Base-by-base conservation (phyloP, 2,329 filamentous ascomycete species). In the Aspergillus ochraceus region DNA sequence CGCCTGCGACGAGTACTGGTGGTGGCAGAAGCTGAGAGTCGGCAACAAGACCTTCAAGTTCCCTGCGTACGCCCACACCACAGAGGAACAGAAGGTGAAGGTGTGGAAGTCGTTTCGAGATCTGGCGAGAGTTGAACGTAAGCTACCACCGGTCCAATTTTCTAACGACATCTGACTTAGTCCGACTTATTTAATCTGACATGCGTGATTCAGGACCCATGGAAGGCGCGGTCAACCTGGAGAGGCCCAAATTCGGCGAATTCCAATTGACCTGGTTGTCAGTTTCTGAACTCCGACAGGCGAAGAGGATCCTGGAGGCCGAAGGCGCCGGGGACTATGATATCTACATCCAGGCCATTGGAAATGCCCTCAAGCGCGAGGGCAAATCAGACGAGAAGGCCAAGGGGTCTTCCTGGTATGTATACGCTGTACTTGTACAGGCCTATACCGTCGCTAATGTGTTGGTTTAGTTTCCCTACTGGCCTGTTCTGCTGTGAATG, bases 241-340 rank as follows among this genome's bases (percentile, higher is more conserved):
- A 55, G 4, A 36, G 53, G 14, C 53, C 53, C 32, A 45, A 32
- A 5, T 32, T 55, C 14, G 53, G 53, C 22, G 45, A 55, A 29
- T 55, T 55, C 17, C 53, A 49, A 17, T 39, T 55, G 53, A 55
- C 53, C 10, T 55, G 53, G 53, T 30, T 55, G 53, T 49, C 47
- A 5, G 53, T 46, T 22, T 55, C 53, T 5, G 53, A 55, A 17
- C 24, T 55, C 12, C 53, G 53, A n/a, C 53, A 36, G 53, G 53
- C 53, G 20, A 55, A 55, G 26, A 49, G n/a, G 19, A 49, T 36
- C 12, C 29, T 55, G 11, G 45, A 55, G 14, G 53, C 24, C 4
- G 29, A 30, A n/a, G 32, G 24, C 32, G 24, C 29, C 32, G 10
- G 36, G 5, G 36, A 42, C 6, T 42, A 42, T 42, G 36, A 12